phyloP scores from a whole-genome alignment of 176 grass and related monocot genomes.

The Juncus effusus region DNA sequence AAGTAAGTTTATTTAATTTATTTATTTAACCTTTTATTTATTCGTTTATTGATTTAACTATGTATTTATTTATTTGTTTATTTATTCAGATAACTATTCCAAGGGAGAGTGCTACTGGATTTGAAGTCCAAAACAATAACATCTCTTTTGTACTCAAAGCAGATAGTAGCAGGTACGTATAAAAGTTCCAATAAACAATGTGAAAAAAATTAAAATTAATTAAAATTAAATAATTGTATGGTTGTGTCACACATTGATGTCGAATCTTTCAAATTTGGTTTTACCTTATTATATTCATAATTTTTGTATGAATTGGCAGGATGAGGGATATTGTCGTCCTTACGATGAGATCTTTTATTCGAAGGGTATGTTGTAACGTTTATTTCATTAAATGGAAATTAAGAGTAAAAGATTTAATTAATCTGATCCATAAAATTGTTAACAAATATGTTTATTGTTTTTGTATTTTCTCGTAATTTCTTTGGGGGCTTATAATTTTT shows the following conservation, averaged over 20 bases:
- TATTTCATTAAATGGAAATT: neutral
- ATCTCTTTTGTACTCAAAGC: conserved; percentile 19
- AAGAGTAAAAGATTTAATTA: neutral
- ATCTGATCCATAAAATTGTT: no score
- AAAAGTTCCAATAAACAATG: neutral
- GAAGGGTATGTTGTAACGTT: conserved; percentile 25
- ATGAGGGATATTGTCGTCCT: conserved; percentile 29
- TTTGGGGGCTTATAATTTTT: no score
- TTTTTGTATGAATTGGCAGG: conserved; percentile 26
- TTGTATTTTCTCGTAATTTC: no score
- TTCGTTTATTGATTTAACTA: neutral
- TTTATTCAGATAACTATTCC: conserved; percentile 28
- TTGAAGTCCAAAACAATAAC: conserved; percentile 20
- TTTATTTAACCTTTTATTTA: neutral
- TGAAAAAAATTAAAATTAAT: no score
- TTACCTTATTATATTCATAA: neutral
- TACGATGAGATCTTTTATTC: conserved; percentile 36
- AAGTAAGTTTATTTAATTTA: conserved; percentile 13
- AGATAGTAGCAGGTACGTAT: conserved; percentile 24
- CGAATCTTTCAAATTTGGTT: neutral
- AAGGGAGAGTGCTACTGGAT: conserved; percentile 16
- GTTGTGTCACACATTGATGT: neutral
- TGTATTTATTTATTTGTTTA: neutral
- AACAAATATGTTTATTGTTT: no score
- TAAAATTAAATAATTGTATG: no score